Conservation (phyloP, 306 rosid species). For the Crotalaria pallida region DNA sequence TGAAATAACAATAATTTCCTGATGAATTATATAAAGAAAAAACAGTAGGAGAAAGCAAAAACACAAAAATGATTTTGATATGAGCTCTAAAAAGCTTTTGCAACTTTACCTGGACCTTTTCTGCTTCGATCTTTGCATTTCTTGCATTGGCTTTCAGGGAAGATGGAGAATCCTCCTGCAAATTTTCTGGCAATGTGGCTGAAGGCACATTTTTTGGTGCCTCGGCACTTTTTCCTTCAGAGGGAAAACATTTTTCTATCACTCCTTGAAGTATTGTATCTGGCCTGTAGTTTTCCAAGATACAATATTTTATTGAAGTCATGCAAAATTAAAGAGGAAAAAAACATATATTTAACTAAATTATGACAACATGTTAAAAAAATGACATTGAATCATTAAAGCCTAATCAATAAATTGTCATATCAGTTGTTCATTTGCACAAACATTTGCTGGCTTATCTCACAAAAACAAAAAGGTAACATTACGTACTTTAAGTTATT, state of each 20-base stretch:
- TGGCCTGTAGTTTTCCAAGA: slow-evolving; percentile 34
- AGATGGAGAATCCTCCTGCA: slow-evolving; percentile 29
- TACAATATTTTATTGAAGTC: background rate
- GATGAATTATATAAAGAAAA: background rate
- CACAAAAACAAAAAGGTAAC: too few species aligned
- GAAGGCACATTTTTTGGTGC: slow-evolving; percentile 4
- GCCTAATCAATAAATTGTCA: background rate
- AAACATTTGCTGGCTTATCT: background rate
- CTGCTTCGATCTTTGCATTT: slow-evolving; percentile 21
- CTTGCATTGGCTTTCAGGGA: slow-evolving; percentile 16
- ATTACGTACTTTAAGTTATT: slow-evolving; percentile 33
- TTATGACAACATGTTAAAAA: background rate
- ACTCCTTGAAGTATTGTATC: slow-evolving; percentile 36
- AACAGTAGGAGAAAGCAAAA: background rate
- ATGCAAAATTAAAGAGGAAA: background rate
- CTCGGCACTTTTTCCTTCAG: background rate
- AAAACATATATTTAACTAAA: background rate
- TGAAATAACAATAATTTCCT: background rate
- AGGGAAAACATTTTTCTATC: slow-evolving; percentile 32
- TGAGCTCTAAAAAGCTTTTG: background rate
- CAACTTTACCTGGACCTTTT: slow-evolving; percentile 31
- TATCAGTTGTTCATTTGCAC: background rate
- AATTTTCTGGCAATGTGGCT: slow-evolving; percentile 5
- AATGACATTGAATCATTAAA: background rate
- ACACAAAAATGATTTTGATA: background rate